Base-by-base conservation (phyloP, 768 basidiomycete species). In the Gymnopilus dilepis region DNA sequence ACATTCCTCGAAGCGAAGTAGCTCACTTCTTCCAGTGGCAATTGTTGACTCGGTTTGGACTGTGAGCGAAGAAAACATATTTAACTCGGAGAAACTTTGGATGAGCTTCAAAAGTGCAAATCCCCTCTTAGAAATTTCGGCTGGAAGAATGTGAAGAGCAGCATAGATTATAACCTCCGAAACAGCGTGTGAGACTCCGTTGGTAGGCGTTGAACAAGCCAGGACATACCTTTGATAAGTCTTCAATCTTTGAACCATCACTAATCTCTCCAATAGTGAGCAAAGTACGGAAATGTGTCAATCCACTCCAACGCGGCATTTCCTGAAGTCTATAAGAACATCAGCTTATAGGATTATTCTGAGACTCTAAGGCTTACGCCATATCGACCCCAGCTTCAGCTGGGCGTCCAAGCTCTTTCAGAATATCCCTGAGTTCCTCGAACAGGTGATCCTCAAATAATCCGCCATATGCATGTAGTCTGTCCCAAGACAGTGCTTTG, bases 401-500 rank as follows among this genome's bases (percentile, higher is more conserved):
- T n/a, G n/a, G n/a, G n/a, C n/a, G n/a, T n/a, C n/a, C n/a, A n/a
- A n/a, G n/a, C n/a, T n/a, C n/a, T n/a, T n/a, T 21, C 43, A 56
- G 52, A 19, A 17, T 13, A 54, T 53, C 17, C 3, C 33, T 38
- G 1, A 78, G 6, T 31, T 72, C 61, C 1, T 6, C 48, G 21
- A 70, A 69, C 0, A 80, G 45, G 58, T 80, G 79, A 33, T 76
- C 66, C 0, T 68, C 66, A 56, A 69, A 74, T 2, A 78, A 28
- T 1, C 80, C 79, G 6, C 33, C 63, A 51, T 74, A 66, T 1
- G 67, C 66, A 59, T 81, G 79, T 0, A 81, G 63, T 1, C 66
- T 58, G 59, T 82, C 78, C 62, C 78, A 80, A 5, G 76, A 77
- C 2, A 73, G 34, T 9, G 77, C 75, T 1, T n/a, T 9, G 55